These are phyloP conservation scores for Auricularia heimuer DNA, from an alignment of 768 basidiomycete species.

Conservation along the genomic window DNA sequence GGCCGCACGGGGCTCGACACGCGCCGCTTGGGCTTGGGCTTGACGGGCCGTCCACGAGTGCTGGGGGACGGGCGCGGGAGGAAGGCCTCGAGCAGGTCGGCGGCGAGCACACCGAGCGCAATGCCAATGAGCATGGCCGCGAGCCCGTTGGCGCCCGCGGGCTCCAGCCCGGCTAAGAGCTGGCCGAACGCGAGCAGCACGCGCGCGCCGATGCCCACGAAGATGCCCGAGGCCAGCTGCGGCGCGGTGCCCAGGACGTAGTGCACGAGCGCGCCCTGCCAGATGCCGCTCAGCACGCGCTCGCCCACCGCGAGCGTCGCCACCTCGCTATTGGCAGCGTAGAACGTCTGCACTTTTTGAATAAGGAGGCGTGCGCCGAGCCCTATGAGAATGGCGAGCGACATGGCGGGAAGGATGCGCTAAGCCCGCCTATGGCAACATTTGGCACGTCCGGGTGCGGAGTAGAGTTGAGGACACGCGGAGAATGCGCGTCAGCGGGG, in stretches of 20 bases:
- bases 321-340: background rate
- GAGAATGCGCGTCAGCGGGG: too few species aligned
- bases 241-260: background rate
- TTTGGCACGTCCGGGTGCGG: too few species aligned
- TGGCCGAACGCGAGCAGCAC: background rate
- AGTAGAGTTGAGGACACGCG: too few species aligned
- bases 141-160: background rate
- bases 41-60: background rate
- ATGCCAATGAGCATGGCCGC: background rate
- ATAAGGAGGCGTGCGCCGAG: background rate
- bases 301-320: background rate
- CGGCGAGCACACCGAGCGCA: background rate
- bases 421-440: too few species aligned
- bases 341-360: background rate
- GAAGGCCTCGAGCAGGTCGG: background rate
- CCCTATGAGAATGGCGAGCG: background rate
- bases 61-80: background rate
- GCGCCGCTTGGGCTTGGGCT: background rate
- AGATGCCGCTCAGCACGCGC: background rate
- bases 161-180: background rate
- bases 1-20: background rate
- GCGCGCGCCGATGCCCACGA: background rate
- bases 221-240: background rate
- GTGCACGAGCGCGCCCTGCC: constrained; percentile 1
- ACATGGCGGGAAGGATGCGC: background rate